Evolutionary conservation across 306 rosid species (phyloP), one percentile per base, ranked within the genome.

Genomic region (Trifolium pratense): DNA sequence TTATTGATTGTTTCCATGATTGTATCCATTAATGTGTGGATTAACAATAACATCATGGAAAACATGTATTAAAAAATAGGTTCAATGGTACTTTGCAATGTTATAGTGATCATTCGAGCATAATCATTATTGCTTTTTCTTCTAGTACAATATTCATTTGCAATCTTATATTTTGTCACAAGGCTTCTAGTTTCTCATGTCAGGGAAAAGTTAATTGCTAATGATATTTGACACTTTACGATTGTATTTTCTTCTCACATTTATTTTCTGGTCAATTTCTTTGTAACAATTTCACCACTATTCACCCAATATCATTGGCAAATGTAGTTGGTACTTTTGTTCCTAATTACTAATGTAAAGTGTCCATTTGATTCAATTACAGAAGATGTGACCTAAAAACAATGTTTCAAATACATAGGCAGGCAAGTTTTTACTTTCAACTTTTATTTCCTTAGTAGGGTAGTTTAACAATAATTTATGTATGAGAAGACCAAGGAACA

Each of bases 391-490:
- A 46, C 62, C 36, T 53, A 23, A 48, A 45, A 59, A 68, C 66
- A 37, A 74, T 57, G 40, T 64, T 64, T 70, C 56, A 52, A 62
- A 14, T 71, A 64, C 34, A 16, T 71, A 53, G 67, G 59, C 5
- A 40, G 70, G 56, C 7, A 59, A 36, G 45, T 69, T 31, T 63
- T 46, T 6, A 31, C 23, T 20, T 63, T 71, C 31, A 31, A 53
- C 77, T 63, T 62, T 32, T 70, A 34, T 10, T 62, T 39, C 29
- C 21, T 51, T 29, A 10, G 29, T 0, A 12, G 36, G 53, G 23
- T 40, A 40, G 56, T 23, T 37, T 57, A 32, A 55, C 53, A 55
- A 45, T 57, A 26, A 26, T 29, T 26, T 0, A 26, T 63, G 64
- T 65, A 29, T 53, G 17, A 37, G 40, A 55, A n/a, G 62, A 48